Evolutionary conservation across 179 eudicot species (phyloP), one percentile per base, ranked within the genome.

Genomic region (Pouteria campechiana): DNA sequence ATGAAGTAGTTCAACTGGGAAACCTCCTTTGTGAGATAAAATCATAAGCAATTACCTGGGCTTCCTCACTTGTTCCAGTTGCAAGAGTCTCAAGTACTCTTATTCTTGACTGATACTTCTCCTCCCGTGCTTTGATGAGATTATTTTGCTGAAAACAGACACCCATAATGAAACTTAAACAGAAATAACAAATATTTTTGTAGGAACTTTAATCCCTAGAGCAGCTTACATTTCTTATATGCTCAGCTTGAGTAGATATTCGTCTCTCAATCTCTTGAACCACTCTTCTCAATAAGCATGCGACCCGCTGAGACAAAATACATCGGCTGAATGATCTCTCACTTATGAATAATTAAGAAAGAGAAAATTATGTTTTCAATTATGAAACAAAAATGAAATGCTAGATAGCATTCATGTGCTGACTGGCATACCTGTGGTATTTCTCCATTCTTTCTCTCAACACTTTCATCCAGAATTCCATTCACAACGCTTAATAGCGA

Each of bases 221-320:
- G 44, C 32, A 41, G 32, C 32, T 76, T 90, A 90, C 98, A 48
- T 81, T 82, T 64, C 74, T 77, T 23, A 90, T 49, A 53, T 90
- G 96, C 31, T 87, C 96, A 33, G 88, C 87, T 65, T 90, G 96
- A 60, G 94, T 86, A 52, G 82, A 72, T 52, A 90, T 68, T 41
- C 98, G 80, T 31, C 92, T 60, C 60, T 90, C 98, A 33, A 86
- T 77, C 74, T 90, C 98, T 71, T 79, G 94, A 63, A 90, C 77
- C 15, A 86, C 95, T 68, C 86, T 90, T 52, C 98, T 75, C 65
- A 90, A 50, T 34, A 90, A 63, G 70, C 82, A 70, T 12, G 85
- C 90, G 18, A 86, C 83, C 19, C 94, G 73, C 98, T 90, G 76
- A 43, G 17, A 47, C 15, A 27, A 14, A 10, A 33, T 34, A 27